Conservation (phyloP, 495 filamentous ascomycete genomes). For the Penicillium waksmanii region DNA sequence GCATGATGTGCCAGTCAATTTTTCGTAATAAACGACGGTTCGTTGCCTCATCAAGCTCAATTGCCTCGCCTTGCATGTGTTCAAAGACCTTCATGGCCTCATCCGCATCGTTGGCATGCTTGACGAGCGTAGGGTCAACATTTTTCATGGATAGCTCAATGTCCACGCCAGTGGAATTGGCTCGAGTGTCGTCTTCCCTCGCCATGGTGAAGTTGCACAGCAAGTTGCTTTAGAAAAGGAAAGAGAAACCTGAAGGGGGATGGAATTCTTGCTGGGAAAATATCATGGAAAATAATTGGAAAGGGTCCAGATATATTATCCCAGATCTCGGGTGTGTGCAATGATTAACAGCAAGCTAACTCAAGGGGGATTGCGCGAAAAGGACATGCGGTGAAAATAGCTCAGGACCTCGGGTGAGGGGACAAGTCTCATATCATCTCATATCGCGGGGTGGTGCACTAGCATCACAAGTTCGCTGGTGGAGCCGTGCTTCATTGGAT, state of each 20-base stretch:
- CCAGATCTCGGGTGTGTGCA: no score
- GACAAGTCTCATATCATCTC: neutral
- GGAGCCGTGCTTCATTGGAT: neutral
- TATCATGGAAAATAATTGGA: neutral
- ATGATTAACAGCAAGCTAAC: no score
- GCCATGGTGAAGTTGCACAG: slow-evolving; percentile 15
- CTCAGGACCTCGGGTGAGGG: neutral
- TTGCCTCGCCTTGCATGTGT: slow-evolving; percentile 41
- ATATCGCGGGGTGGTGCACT: neutral
- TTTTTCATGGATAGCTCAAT: slow-evolving; percentile 25
- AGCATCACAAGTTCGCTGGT: neutral
- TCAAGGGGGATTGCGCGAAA: neutral
- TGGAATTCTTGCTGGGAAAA: neutral
- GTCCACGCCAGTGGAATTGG: slow-evolving; percentile 15
- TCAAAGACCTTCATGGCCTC: slow-evolving; percentile 59
- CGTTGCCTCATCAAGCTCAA: slow-evolving; percentile 53
- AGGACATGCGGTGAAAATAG: neutral
- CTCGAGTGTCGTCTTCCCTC: slow-evolving; percentile 11
- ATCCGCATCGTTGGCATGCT: slow-evolving; percentile 58
- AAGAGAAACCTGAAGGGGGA: neutral
- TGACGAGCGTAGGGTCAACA: slow-evolving; percentile 38
- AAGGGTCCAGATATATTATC: neutral
- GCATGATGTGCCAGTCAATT: slow-evolving; percentile 63
- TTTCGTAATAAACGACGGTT: slow-evolving; percentile 55
- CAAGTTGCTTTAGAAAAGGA: neutral